phyloP scores from a whole-genome alignment of 345 rosid species.

The Erysimum cheiranthoides region DNA sequence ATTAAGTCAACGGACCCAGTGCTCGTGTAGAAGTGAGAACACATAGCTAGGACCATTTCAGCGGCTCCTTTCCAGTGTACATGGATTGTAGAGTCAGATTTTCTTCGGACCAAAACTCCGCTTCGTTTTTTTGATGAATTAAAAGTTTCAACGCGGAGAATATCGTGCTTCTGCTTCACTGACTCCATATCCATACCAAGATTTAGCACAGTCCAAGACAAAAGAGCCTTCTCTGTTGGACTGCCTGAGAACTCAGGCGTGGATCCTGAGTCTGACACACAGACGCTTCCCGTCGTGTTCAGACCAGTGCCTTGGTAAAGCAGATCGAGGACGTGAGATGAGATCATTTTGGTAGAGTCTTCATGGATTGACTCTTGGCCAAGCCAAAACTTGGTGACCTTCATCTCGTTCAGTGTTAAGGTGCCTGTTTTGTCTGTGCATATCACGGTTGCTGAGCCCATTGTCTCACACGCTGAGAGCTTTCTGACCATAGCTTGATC shows the following conservation, averaged over 20 bases:
- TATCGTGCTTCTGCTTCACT: slow-evolving; percentile 45
- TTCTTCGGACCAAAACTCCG: slow-evolving; percentile 53
- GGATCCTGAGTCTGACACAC: slow-evolving; percentile 48
- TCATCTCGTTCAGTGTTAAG: slow-evolving; percentile 70
- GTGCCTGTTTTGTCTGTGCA: slow-evolving; percentile 83
- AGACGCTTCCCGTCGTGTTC: slow-evolving; percentile 61
- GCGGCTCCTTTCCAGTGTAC: slow-evolving; percentile 81
- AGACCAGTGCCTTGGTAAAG: slow-evolving; percentile 59
- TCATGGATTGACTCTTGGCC: slow-evolving; percentile 56
- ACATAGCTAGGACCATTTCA: slow-evolving; percentile 67
- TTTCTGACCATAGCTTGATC: slow-evolving; percentile 80
- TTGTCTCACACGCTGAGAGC: slow-evolving; percentile 74
- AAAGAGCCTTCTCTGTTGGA: slow-evolving; percentile 78
- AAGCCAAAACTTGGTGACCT: slow-evolving; percentile 64
- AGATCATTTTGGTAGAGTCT: slow-evolving; percentile 43
- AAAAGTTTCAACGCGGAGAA: slow-evolving; percentile 61
- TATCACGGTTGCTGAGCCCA: slow-evolving; percentile 73
- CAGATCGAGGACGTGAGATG: slow-evolving; percentile 43
- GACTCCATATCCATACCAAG: slow-evolving; percentile 59
- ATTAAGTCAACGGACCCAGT: slow-evolving; percentile 41
- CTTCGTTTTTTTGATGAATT: slow-evolving; percentile 69
- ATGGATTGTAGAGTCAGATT: slow-evolving; percentile 51
- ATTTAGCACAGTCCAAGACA: slow-evolving; percentile 63
- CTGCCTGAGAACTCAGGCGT: slow-evolving; percentile 63
- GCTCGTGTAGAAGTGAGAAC: slow-evolving; percentile 52